Evolutionary conservation across 177 flowering plant species (phyloP).

Genomic region (Vitis hybrid): DNA sequence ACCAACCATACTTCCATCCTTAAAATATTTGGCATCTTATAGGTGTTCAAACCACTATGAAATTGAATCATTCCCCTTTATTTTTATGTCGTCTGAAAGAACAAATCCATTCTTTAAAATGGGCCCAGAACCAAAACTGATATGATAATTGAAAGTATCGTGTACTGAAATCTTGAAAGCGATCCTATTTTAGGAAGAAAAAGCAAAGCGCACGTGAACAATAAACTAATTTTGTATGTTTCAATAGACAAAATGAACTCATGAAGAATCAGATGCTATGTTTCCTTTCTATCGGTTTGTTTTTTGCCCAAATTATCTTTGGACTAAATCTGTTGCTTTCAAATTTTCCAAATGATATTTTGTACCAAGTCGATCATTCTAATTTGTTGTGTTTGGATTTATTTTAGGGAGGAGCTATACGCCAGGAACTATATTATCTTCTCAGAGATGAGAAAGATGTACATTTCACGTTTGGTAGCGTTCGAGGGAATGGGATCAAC

Average conservation of each 20-base stretch:
- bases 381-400: constrained; percentile 1
- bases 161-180: not conserved
- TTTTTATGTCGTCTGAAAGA: too few species aligned
- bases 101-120: too few species aligned
- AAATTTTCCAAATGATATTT: not conserved
- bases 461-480: constrained; percentile 72
- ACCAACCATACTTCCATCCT: too few species aligned
- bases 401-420: constrained; percentile 74
- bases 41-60: too few species aligned
- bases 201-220: not conserved
- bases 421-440: constrained; percentile 80
- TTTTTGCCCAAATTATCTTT: not conserved
- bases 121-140: too few species aligned
- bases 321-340: not conserved
- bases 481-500: constrained; percentile 47
- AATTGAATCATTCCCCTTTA: too few species aligned
- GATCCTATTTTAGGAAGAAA: not conserved
- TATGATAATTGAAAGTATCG: not conserved
- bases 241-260: too few species aligned
- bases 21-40: too few species aligned
- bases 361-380: not conserved
- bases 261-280: too few species aligned
- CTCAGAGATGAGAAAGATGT: constrained; percentile 83
- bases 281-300: not conserved
- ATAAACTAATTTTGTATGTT: too few species aligned